Base-by-base conservation (phyloP, 2,329 filamentous ascomycete genomes). In the Fusarium pininemorale region DNA sequence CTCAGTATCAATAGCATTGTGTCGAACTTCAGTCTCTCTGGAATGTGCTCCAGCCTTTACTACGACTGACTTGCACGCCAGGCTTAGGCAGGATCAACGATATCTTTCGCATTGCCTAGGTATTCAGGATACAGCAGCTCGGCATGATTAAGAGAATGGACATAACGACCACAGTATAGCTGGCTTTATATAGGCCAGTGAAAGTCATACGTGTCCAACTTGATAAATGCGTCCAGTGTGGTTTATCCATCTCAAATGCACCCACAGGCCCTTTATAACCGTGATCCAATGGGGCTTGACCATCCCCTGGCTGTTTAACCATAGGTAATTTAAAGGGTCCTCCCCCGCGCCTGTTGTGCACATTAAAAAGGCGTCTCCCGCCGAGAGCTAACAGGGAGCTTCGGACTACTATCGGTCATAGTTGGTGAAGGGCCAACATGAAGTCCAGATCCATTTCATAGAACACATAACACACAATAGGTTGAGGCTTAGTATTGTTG, bases 191-290 rank as follows among this genome's bases (percentile, higher is more conserved):
- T n/a, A 39, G 51, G 20, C 24, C 51, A n/a, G 24, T n/a, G 8
- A 41, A 55, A 41, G 24, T 14, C n/a, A n/a, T 39, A 41, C 24
- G 51, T 55, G 51, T 41, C 51, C 24, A 41, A 55, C 24, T 55
- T 55, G 18, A 53, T 26, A 24, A 26, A 50, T 48, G 15, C 20
- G n/a, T 58, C 18, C n/a, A 14, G 22, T 41, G 15, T 11, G 15
- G 50, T 37, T 50, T 50, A 81, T 90, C 90, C 24, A 79, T 78
- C 22, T 87, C 83, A 74, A 90, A 58, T 26, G 87, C 0, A 28
- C 26, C 10, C 18, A 44, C 16, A 18, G 7, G 12, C 14, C 48
- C 20, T 18, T 55, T 38, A 50, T 32, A 63, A 28, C 26, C 56
- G 41, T 26, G 30, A 41, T 88, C 89, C 0, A 83, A 84, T 70